A percentile compares a stretch with the other conserved stretches of the same genome.
Conservation (phyloP, 75 land plant genomes). For the Sequoiadendron giganteum region DNA sequence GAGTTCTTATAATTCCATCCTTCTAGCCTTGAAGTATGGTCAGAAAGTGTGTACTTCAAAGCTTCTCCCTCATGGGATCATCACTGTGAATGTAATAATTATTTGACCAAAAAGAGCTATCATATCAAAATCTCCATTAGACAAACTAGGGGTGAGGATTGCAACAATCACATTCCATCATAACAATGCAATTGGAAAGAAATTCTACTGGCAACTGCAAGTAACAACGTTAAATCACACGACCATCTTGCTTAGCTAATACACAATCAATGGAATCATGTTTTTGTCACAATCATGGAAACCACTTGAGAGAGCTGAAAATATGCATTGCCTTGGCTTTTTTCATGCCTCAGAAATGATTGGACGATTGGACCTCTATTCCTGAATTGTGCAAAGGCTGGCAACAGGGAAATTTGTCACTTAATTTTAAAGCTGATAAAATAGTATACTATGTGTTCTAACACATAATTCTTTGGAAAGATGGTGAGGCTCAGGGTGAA, state of each 20-base stretch:
- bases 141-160: not conserved
- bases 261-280: not conserved
- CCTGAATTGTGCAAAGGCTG: not conserved
- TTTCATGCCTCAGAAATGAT: not conserved
- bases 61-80: not conserved
- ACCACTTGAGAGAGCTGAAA: not conserved
- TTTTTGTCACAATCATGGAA: not conserved
- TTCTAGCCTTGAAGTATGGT: not conserved
- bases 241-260: not conserved
- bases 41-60: not conserved
- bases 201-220: not conserved
- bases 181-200: not conserved
- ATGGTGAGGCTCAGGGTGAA: not conserved
- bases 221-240: not conserved
- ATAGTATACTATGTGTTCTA: too few species aligned
- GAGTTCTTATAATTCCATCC: not conserved
- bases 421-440: too few species aligned
- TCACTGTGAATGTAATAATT: not conserved
- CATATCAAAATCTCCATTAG: not conserved
- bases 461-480: not conserved
- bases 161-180: not conserved
- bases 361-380: not conserved
- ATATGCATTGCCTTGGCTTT: not conserved
- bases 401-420: not conserved
- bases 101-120: not conserved